Evolutionary conservation across 2,329 filamentous ascomycete genomes (phyloP).

Genomic region (Fusarium vanettenii): DNA sequence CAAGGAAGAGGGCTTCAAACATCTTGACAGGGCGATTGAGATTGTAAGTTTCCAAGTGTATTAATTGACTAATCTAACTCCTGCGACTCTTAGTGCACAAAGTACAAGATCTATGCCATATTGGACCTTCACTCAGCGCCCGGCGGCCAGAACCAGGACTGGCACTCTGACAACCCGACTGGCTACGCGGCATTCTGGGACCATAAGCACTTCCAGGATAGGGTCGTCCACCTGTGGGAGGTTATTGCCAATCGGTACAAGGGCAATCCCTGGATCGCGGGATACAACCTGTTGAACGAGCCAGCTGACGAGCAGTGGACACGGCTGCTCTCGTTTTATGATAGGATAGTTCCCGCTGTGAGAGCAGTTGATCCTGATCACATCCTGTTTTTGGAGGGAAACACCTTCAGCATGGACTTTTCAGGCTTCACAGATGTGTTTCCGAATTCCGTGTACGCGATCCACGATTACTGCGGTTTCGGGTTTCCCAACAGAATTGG

Average conservation of each 20-base stretch:
- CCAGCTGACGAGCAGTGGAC: constrained; percentile 46
- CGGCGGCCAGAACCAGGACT: constrained; percentile 60
- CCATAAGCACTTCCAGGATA: constrained; percentile 58
- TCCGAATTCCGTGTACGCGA: constrained; percentile 61
- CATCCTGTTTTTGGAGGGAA: constrained; percentile 62
- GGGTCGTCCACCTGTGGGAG: constrained; percentile 56
- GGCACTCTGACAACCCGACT: constrained; percentile 55
- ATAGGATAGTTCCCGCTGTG: constrained; percentile 52
- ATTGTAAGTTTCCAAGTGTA: constrained; percentile 35
- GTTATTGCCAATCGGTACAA: constrained; percentile 55
- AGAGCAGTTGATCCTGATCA: constrained; percentile 56
- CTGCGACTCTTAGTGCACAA: constrained; percentile 45
- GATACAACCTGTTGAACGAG: constrained; percentile 52
- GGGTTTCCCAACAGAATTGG: constrained; percentile 58
- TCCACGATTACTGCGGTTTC: constrained; percentile 65
- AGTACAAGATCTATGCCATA: constrained; percentile 57
- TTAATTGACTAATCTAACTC: background rate
- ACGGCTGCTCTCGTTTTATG: constrained; percentile 53
- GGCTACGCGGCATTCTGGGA: constrained; percentile 58
- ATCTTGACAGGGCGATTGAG: constrained; percentile 60
- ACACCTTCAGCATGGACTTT: constrained; percentile 54
- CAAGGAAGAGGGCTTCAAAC: constrained; percentile 61
- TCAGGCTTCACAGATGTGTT: constrained; percentile 49
- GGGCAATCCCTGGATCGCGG: constrained; percentile 54
- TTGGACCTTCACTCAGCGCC: constrained; percentile 58